Base-by-base conservation (phyloP, 768 basidiomycete species). In the Podaxis sp. region DNA sequence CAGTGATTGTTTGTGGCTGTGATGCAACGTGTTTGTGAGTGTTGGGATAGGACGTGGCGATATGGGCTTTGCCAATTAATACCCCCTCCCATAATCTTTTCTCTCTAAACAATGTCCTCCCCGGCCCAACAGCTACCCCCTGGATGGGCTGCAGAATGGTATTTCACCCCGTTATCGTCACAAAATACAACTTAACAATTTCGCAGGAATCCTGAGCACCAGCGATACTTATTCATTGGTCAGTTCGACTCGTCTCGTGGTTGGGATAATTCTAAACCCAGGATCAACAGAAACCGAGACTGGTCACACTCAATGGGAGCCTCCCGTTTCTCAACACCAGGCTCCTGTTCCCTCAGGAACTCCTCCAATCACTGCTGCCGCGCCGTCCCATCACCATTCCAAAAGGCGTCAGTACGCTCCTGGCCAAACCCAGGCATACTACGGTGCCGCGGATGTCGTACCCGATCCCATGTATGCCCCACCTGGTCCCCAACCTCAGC, bases 141-240 rank as follows among this genome's bases (percentile, higher is more conserved):
- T 64, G 95, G 95, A 44, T 97, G 95, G 95, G 80, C 83, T 64
- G 91, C 93, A 70, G 89, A 95, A 81, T 97, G 95, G 95, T 93
- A 71, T 65, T 79, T 73, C 44, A 60, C n/a, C 1, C 37, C 54
- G 27, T 54, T 32, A 62, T 59, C 32, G 21, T 50, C 48, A 55
- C 14, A 32, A 55, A 48, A 64, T 59, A 51, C 57, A 52, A 38
- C 54, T 62, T 64, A 56, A 71, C 55, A 61, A 68, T 63, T 57
- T 62, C 62, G 46, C 70, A 95, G 93, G 94, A 91, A 95, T 72
- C 76, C 79, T 55, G 80, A 80, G 62, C 81, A 90, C 73, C 89
- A 93, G 73, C 85, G 88, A 68, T 91, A 90, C 77, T 80, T 94
- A 70, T 97, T 93, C 77, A 87, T 93, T 74, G 91, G 95, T 95